Evolutionary conservation across 345 rosid species (phyloP), one percentile per base, ranked within the genome.

Genomic region (Populus tremula): DNA sequence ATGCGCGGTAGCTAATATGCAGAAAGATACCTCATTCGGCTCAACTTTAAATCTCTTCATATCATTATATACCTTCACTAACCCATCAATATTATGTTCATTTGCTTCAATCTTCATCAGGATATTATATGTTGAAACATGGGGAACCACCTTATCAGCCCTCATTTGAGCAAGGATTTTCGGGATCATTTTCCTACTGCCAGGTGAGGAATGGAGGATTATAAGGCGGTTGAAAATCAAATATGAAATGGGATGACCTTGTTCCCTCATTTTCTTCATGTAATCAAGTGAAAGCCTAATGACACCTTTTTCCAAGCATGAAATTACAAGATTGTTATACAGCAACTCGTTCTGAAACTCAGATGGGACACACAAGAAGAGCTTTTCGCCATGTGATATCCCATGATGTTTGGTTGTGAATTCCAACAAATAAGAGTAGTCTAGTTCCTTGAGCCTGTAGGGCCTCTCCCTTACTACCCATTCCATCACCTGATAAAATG

Each of bases 251-350:
- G 93, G 83, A 67, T 78, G 84, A 73, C 93, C 93, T 36, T 92
- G 80, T 81, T 90, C 97, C 82, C 98, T 89, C 93, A 93, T 92
- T 87, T 92, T 96, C 92, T 92, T 92, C 98, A 93, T 92, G 88
- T 91, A 96, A 16, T 72, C 91, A 17, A 93, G 89, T 2, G 99
- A 86, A 73, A 92, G 92, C 88, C 86, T 89, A 54, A 91, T 79
- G 43, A 85, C 82, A 38, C 96, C 93, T 80, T 93, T 90, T 76
- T 82, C 97, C 87, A 96, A 85, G 88, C 96, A 91, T 9, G 94
- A 89, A 59, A 96, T 90, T 68, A 91, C 94, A 27, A 93, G 92
- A 85, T 92, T 93, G 79, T 96, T 96, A 82, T 88, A 93, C 20
- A 93, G 89, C 87, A 93, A 87, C 77, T 89, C 97, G 47, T 89